phyloP scores from a whole-genome alignment of 176 grass and related monocot species.

The Oryza punctata region DNA sequence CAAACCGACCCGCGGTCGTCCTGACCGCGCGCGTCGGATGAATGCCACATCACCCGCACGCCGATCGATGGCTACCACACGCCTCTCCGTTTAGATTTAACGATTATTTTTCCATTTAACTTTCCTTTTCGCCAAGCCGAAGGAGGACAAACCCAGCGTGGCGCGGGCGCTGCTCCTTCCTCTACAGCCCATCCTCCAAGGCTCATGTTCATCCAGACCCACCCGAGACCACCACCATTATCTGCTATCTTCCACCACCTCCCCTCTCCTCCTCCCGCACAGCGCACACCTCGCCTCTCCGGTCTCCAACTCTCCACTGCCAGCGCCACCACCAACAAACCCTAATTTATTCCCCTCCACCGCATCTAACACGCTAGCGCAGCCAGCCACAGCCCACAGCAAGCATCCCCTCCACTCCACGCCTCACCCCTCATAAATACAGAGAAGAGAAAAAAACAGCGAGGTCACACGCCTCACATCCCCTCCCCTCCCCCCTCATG shows the following conservation, averaged over 20 bases:
- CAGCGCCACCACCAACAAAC: conserved; percentile 41
- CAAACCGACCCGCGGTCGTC: too few species aligned
- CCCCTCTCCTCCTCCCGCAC: too few species aligned
- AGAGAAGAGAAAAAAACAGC: not conserved
- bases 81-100: too few species aligned
- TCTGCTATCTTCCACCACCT: not conserved
- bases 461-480: conserved; percentile 11
- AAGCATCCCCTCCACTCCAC: not conserved
- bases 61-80: too few species aligned
- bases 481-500: conserved; percentile 35
- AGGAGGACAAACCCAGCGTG: too few species aligned
- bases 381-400: not conserved
- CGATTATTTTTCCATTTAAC: too few species aligned
- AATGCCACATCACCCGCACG: too few species aligned
- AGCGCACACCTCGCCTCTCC: not conserved
- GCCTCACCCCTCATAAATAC: not conserved
- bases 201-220: too few species aligned
- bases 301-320: not conserved
- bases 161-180: too few species aligned
- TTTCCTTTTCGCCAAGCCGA: too few species aligned
- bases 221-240: not conserved
- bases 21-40: too few species aligned
- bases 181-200: too few species aligned
- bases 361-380: conserved; percentile 18
- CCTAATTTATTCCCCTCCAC: conserved; percentile 44